A percentile compares a stretch with the other conserved stretches of the same genome.
Evolutionary conservation across 352 stramenopile genomes (phyloP).

Genomic region (Phytophthora kernoviae): DNA sequence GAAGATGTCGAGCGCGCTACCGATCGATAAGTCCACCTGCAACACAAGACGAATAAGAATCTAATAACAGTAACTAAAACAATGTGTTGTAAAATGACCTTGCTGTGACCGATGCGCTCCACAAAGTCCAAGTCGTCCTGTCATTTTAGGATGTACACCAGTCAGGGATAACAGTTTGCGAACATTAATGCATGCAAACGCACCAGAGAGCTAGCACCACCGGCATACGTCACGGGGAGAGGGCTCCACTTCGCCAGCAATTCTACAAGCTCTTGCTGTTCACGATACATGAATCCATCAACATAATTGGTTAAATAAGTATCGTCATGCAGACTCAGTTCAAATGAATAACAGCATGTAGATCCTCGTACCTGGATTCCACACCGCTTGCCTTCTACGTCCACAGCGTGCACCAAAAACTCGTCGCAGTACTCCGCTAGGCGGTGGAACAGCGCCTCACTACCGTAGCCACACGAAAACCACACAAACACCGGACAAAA

Average conservation of each 20-base stretch:
- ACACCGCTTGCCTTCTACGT: conserved; percentile 96
- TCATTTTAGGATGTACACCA: conserved; percentile 4
- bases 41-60: neutral
- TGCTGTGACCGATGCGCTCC: conserved; percentile 90
- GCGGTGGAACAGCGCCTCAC: conserved; percentile 84
- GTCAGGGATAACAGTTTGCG: neutral
- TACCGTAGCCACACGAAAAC: conserved; percentile 24
- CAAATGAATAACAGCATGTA: neutral
- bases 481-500: neutral
- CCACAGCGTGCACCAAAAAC: conserved; percentile 98
- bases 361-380: conserved; percentile 84
- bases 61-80: neutral
- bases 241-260: conserved; percentile 92
- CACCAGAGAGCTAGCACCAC: conserved; percentile 92
- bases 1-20: conserved; percentile 98
- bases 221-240: conserved; percentile 97
- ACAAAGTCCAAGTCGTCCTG: conserved; percentile 95
- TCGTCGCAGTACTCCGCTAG: conserved; percentile 95
- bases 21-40: conserved; percentile 97
- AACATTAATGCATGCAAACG: conserved; percentile 2
- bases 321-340: too few species aligned
- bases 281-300: neutral
- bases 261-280: conserved; percentile 94
- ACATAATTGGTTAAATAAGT: neutral
- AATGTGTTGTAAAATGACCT: conserved; percentile 36